phyloP scores from a whole-genome alignment of 495 filamentous ascomycete genomes.

The Tuber melanosporum region DNA sequence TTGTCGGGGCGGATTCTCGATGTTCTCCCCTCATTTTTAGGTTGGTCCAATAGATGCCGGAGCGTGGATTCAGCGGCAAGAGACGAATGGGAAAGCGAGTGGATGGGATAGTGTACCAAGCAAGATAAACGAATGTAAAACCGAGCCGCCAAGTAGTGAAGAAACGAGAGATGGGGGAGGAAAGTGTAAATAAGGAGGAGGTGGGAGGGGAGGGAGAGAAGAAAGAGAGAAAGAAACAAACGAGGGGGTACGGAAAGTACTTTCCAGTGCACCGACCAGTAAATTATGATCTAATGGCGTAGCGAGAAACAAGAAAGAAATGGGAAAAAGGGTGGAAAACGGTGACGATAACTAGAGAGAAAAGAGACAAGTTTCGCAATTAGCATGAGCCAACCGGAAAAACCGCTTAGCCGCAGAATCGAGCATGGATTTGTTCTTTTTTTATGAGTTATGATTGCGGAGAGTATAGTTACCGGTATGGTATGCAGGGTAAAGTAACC shows the following conservation, averaged over 20 bases:
- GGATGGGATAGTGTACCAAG: slow-evolving; percentile 15
- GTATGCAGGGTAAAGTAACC: background rate
- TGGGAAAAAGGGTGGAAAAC: slow-evolving; percentile 19
- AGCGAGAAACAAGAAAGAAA: background rate
- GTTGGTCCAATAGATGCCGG: background rate
- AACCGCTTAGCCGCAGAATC: background rate
- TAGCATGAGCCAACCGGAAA: background rate
- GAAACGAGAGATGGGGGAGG: slow-evolving; percentile 17
- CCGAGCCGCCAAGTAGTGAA: slow-evolving; percentile 9
- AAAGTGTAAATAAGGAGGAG: slow-evolving; percentile 17
- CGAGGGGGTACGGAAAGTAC: slow-evolving; percentile 10
- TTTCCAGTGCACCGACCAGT: background rate
- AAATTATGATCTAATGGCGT: background rate
- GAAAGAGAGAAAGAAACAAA: slow-evolving; percentile 5
- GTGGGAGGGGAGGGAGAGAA: slow-evolving; percentile 4
- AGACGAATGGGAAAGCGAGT: background rate
- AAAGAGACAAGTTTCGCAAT: background rate
- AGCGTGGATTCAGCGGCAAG: background rate
- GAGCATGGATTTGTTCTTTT: background rate
- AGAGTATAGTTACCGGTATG: background rate
- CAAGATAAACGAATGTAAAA: slow-evolving; percentile 15
- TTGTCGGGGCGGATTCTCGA: background rate
- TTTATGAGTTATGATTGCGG: background rate
- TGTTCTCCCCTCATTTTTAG: background rate
- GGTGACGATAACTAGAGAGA: background rate